These are phyloP conservation scores for Calonectria henricotiae DNA, from an alignment of 2,329 filamentous ascomycete species.

Conservation along the genomic window DNA sequence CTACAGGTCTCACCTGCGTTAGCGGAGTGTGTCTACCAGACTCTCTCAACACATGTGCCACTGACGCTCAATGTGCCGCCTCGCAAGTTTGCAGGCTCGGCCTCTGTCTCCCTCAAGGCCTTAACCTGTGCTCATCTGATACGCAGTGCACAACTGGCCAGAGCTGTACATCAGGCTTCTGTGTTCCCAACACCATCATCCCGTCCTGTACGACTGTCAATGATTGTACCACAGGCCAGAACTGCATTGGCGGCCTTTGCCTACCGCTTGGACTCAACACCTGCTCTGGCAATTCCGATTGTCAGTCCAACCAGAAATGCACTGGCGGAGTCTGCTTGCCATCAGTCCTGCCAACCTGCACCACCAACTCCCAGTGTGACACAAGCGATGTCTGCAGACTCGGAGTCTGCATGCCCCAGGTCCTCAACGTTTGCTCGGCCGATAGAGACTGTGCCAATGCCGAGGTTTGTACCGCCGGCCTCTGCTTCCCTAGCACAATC, in stretches of 20 bases:
- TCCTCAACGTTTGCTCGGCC: constrained; percentile 5
- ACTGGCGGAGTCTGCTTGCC: constrained; percentile 16
- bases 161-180: constrained; percentile 7
- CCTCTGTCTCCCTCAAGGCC: constrained; percentile 20
- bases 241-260: constrained; percentile 11
- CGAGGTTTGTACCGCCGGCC: constrained; percentile 15
- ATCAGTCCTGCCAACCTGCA: neutral
- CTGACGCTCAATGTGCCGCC: constrained; percentile 8
- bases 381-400: neutral
- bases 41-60: neutral
- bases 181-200: constrained; percentile 13
- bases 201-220: neutral
- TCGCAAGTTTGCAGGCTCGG: constrained; percentile 16
- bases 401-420: constrained; percentile 24
- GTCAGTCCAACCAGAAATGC: constrained; percentile 1
- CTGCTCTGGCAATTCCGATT: constrained; percentile 2
- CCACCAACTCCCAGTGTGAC: constrained; percentile 9
- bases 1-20: neutral
- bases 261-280: constrained; percentile 2
- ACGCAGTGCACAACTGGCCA: constrained; percentile 8
- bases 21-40: constrained; percentile 15
- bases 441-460: constrained; percentile 6
- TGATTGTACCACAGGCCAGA: neutral
- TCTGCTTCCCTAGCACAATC: constrained; percentile 26
- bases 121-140: constrained; percentile 7